A percentile compares a stretch with the other conserved stretches of the same genome.
phyloP scores from a whole-genome alignment of 192 early-diverging fungal genomes.

The Funneliformis geosporum region DNA sequence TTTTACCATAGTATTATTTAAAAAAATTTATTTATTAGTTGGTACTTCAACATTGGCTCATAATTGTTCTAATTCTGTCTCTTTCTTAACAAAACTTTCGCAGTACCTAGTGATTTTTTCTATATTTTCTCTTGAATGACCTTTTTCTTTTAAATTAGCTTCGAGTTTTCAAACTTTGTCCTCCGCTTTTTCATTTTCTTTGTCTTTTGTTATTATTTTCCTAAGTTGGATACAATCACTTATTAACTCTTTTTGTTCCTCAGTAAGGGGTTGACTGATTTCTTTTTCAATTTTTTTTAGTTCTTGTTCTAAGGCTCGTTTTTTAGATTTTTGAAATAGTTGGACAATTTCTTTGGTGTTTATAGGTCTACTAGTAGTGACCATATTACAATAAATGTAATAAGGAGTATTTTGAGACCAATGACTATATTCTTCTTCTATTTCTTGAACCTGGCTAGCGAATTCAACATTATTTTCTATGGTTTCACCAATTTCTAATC shows the following conservation, averaged over 20 bases:
- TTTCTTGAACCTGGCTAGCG: too few species aligned
- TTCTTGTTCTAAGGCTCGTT: background rate
- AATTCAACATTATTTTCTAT: too few species aligned
- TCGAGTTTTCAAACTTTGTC: background rate
- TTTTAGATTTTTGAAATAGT: background rate
- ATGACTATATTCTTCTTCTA: too few species aligned
- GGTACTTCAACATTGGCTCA: background rate
- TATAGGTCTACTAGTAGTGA: background rate
- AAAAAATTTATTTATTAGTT: too few species aligned
- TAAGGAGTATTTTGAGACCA: too few species aligned
- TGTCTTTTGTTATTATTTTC: background rate
- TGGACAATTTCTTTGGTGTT: constrained; percentile 6
- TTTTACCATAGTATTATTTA: background rate
- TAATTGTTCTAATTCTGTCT: background rate
- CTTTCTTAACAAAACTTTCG: background rate
- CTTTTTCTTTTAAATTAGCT: constrained; percentile 6
- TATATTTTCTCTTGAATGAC: constrained; percentile 5
- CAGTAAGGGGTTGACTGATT: too few species aligned
- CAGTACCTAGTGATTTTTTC: background rate
- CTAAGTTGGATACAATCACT: background rate
- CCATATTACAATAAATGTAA: too few species aligned
- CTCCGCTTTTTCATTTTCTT: background rate
- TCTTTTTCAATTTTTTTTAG: too few species aligned
- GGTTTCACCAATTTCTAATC: too few species aligned
- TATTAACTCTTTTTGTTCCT: too few species aligned